Base-by-base conservation (phyloP, 345 rosid species). In the Mercurialis annua region DNA sequence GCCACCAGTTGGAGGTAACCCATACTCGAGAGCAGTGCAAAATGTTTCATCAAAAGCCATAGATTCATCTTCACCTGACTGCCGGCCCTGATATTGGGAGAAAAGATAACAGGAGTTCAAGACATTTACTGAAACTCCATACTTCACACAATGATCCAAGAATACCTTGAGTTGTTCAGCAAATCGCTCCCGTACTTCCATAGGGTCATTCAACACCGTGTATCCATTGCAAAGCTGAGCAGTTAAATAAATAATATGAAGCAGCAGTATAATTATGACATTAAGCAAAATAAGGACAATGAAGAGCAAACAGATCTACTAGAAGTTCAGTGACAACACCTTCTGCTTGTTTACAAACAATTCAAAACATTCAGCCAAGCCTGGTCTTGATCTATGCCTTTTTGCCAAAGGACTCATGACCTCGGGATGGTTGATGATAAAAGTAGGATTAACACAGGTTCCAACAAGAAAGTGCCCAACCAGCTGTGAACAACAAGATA, bases 21-120 rank as follows among this genome's bases (percentile, higher is more conserved):
- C 96, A 61, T 87, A 91, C 71, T 94, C 98, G 14, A 94, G 90
- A 49, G 97, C 90, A 0, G 80, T 81, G 65, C 98, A 92, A 61
- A 94, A 94, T 30, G 92, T 88, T 80, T 94, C 99, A 76, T 94
- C 99, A 59, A 86, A 55, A 59, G 96, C 96, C 98, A 94, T 94
- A 1, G 99, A 98, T 82, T 94, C 99, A 62, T 91, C 99, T 66
- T 94, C 99, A 38, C 99, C 99, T 2, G 89, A 94, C 53, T 94
- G 92, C 52, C 98, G 76, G 73, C 89, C 98, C 91, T 90, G 76
- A 60, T 16, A 71, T 51, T 27, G 5, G 58, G 57, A 40, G 14
- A 51, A 11, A 18, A 31, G 5, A 1, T 26, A 30, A 51, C 11
- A 40, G 11, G 31, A 42, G 46, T 38, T 43, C 17, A 17, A 60